A percentile compares a stretch with the other conserved stretches of the same genome.
Evolutionary conservation across 768 basidiomycete species (phyloP).

Genomic region (Lepiota venenata): DNA sequence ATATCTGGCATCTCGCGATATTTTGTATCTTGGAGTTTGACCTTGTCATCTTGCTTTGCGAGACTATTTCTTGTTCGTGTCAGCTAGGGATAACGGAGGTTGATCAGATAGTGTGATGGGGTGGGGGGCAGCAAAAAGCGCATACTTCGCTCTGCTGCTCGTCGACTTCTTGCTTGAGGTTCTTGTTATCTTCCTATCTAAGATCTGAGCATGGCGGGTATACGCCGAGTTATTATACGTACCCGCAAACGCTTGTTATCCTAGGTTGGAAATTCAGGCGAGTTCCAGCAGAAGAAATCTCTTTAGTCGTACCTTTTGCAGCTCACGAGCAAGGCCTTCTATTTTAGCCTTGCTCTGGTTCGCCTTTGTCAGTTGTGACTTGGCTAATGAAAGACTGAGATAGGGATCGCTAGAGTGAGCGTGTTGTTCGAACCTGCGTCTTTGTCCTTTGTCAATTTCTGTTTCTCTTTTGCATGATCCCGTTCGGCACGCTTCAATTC

Average conservation of each 20-base stretch:
- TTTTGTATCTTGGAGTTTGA: constrained; percentile 74
- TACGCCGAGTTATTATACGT: constrained; percentile 22
- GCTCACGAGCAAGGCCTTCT: constrained; percentile 84
- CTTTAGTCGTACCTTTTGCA: constrained; percentile 71
- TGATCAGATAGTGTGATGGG: constrained; percentile 8
- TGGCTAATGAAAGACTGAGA: constrained; percentile 44
- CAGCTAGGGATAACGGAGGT: constrained; percentile 43
- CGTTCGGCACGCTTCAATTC: constrained; percentile 85
- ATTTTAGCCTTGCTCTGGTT: constrained; percentile 88
- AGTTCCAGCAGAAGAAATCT: constrained; percentile 2
- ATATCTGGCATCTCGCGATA: constrained; percentile 88
- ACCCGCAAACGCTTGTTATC: constrained; percentile 89
- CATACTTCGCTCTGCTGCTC: constrained; percentile 81
- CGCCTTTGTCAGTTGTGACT: constrained; percentile 81
- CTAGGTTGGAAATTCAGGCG: constrained; percentile 33
- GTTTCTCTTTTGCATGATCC: constrained; percentile 89
- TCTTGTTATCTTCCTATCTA: constrained; percentile 79
- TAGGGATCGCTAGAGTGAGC: background rate
- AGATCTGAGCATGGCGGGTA: constrained; percentile 16
- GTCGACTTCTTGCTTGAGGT: constrained; percentile 74
- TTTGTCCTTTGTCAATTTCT: constrained; percentile 88
- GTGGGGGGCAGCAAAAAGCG: background rate
- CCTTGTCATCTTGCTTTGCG: constrained; percentile 75
- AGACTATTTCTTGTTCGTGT: constrained; percentile 81
- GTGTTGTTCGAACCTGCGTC: constrained; percentile 60